Evolutionary conservation across 495 filamentous ascomycete genomes (phyloP), one percentile per base, ranked within the genome.

Genomic region (Astrocystis sublimbata): DNA sequence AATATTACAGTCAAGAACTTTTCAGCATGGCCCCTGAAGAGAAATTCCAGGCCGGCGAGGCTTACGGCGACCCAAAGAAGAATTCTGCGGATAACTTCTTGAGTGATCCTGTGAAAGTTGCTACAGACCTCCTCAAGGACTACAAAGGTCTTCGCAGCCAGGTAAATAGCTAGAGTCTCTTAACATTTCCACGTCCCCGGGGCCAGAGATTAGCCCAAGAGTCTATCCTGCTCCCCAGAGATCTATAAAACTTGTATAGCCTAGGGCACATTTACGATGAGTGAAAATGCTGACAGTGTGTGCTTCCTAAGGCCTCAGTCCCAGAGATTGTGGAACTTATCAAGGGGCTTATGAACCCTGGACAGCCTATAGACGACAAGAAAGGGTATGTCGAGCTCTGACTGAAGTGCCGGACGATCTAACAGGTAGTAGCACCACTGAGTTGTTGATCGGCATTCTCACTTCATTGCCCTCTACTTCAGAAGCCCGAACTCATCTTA

Each of bases 391-490:
- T 10, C 38, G 10, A 35, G 38, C 24, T n/a, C n/a, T 42, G 1
- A 21, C 17, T 2, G 17, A 17, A 17, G 5, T 24, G 38, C 23
- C 9, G 30, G 46, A 21, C 17, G 46, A 13, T 36, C 62, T 69
- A 46, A 69, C 62, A 31, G 45, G 31, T 19, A 28, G 35, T 60
- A 69, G 67, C 15, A 69, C 58, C 23, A 75, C 73, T 35, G 73
- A 75, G 50, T 60, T 67, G 23, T 63, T 75, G 35, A 73, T 75
- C 43, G 57, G 68, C 24, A 68, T 75, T 36, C 65, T 73, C n/a
- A 72, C 73, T 2, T 59, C 71, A n/a, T 73, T 88, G 4, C 80
- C 86, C 1, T 72, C 80, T n/a, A 81, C 76, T 5, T 88, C 84
- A 2, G 77, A 77, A 43, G 73, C 78, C 42, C 74, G 82, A 15